A percentile compares a stretch with the other conserved stretches of the same genome.
Conservation (phyloP, 1,284 basidiomycete genomes). For the Tetrapyrgos nigripes region DNA sequence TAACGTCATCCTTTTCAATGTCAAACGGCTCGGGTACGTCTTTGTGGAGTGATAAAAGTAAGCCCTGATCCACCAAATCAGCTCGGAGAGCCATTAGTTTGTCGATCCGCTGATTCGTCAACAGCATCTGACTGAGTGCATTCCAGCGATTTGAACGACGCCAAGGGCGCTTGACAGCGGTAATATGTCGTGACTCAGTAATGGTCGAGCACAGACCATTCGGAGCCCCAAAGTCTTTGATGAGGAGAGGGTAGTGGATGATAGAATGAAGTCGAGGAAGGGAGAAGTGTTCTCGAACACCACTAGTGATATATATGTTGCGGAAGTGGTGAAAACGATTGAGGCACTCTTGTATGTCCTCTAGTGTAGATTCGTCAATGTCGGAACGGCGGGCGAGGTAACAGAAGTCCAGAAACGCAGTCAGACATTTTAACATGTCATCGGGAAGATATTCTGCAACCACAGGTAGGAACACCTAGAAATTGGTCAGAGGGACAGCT, state of each 20-base stretch:
- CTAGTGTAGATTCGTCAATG: conserved; percentile 9
- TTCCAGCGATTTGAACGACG: conserved; percentile 26
- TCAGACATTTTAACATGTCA: conserved; percentile 26
- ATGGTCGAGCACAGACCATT: too few species aligned
- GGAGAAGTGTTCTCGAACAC: conserved; percentile 29
- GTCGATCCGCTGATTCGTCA: conserved; percentile 25
- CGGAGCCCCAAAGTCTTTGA: conserved; percentile 18
- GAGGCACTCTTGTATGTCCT: not conserved
- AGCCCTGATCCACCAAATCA: not conserved
- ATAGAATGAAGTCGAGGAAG: conserved; percentile 26
- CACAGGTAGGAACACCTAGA: conserved; percentile 36
- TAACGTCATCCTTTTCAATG: conserved; percentile 3
- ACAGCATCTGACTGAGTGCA: conserved; percentile 29
- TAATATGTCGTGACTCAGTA: conserved; percentile 22
- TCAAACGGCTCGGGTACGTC: conserved; percentile 2
- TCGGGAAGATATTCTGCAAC: conserved; percentile 30
- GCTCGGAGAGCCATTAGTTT: conserved; percentile 26
- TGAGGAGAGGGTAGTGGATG: conserved; percentile 4
- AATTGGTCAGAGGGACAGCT: not conserved
- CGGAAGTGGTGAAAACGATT: conserved; percentile 34
- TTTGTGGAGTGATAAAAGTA: not conserved
- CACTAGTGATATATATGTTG: conserved; percentile 30
- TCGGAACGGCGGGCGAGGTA: conserved; percentile 34
- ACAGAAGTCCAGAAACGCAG: conserved; percentile 38
- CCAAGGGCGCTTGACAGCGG: conserved; percentile 33